phyloP scores from a whole-genome alignment of 495 filamentous ascomycete species.

The Annulohypoxylon nitens region DNA sequence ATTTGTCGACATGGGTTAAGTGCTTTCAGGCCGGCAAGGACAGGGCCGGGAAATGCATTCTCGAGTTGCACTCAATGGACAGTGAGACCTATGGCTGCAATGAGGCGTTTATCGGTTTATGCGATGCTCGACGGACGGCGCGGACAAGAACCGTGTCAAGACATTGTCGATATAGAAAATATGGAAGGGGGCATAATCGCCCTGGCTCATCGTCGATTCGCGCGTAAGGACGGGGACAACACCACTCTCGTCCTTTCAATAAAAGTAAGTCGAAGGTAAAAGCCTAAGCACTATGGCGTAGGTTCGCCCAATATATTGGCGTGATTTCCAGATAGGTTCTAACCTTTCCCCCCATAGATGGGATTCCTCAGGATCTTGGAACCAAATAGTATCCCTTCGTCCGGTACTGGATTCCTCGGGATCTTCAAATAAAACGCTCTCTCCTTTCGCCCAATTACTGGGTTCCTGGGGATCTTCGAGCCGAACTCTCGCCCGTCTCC shows the following conservation, averaged over 20 bases:
- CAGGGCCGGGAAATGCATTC: neutral
- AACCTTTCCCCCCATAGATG: no score
- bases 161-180: conserved; percentile 36
- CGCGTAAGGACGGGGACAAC: conserved; percentile 15
- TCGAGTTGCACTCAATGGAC: conserved; percentile 13
- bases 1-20: neutral
- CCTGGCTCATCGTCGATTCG: conserved; percentile 24
- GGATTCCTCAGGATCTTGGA: conserved; percentile 9
- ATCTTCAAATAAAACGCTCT: neutral
- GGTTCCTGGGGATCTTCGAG: neutral
- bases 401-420: conserved; percentile 7
- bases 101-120: conserved; percentile 25
- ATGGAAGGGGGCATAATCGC: conserved; percentile 7
- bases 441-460: neutral
- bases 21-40: conserved; percentile 15
- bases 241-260: conserved; percentile 20
- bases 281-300: conserved; percentile 17
- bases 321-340: no score
- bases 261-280: neutral
- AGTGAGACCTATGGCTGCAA: neutral
- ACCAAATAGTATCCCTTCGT: conserved; percentile 30
- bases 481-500: neutral
- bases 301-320: no score
- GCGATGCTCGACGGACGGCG: conserved; percentile 24
- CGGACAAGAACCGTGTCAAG: conserved; percentile 27